phyloP scores from a whole-genome alignment of 257 asterid species.

The Henckelia pumila region DNA sequence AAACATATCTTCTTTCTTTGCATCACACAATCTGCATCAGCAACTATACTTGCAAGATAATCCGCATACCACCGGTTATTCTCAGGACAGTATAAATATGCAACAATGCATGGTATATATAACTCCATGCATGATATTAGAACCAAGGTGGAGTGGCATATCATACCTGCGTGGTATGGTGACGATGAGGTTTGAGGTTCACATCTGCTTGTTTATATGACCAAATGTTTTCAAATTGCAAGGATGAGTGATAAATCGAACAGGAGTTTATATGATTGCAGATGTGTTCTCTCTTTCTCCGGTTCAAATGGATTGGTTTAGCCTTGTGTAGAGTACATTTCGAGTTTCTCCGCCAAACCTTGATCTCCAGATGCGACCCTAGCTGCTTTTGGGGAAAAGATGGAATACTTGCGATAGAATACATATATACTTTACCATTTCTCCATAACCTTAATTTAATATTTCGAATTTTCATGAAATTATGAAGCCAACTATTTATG shows the following conservation, averaged over 20 bases:
- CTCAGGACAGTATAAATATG: neutral
- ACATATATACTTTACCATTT: no score
- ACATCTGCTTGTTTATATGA: neutral
- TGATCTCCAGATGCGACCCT: no score
- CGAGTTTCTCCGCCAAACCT: no score
- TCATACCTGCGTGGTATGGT: neutral
- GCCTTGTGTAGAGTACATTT: no score
- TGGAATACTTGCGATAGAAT: no score
- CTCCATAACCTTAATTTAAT: no score
- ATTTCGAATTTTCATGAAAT: no score
- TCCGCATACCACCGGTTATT: neutral
- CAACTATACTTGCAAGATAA: neutral
- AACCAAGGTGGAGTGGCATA: neutral
- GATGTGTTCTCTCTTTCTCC: no score
- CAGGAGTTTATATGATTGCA: neutral
- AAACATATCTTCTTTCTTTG: neutral
- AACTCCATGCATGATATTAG: conserved; percentile 16
- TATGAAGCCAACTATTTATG: no score
- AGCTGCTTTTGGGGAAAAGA: no score
- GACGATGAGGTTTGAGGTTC: neutral
- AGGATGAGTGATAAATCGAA: neutral
- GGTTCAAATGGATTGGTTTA: no score
- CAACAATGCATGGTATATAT: conserved; percentile 1
- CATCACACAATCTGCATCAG: neutral
- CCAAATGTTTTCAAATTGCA: neutral